Conservation (phyloP, 345 rosid species). For the Gossypium turneri region DNA sequence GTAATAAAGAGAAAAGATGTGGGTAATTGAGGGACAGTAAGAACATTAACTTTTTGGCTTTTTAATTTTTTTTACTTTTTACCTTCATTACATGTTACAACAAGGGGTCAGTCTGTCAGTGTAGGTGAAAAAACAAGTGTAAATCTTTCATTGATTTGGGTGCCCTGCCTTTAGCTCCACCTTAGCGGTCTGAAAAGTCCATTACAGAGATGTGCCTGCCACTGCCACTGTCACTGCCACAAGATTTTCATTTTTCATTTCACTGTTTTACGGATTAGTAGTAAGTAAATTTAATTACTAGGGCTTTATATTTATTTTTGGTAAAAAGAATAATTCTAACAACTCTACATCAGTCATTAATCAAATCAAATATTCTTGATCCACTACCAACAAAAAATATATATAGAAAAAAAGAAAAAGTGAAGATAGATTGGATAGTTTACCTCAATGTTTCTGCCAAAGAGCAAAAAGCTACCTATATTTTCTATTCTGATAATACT, state of each 20-base stretch:
- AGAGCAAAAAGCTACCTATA: background rate
- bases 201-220: conserved; percentile 3
- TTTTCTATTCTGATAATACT: background rate
- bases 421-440: background rate
- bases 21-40: conserved; percentile 13
- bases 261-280: background rate
- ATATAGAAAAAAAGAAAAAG: background rate
- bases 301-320: background rate
- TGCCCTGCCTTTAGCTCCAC: conserved; percentile 1
- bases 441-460: background rate
- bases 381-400: background rate
- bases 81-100: conserved; percentile 12
- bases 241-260: background rate
- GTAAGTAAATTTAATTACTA: background rate
- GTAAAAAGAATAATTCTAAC: background rate
- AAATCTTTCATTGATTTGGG: conserved; percentile 12
- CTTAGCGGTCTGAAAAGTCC: conserved; percentile 14
- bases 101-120: conserved; percentile 1
- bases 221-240: background rate
- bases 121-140: background rate
- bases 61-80: background rate
- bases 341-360: background rate
- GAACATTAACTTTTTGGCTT: background rate
- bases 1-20: background rate
- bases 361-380: background rate